These are phyloP conservation scores for Chloris gayana DNA, from an alignment of 176 grass and related monocot species.

Conservation along the genomic window DNA sequence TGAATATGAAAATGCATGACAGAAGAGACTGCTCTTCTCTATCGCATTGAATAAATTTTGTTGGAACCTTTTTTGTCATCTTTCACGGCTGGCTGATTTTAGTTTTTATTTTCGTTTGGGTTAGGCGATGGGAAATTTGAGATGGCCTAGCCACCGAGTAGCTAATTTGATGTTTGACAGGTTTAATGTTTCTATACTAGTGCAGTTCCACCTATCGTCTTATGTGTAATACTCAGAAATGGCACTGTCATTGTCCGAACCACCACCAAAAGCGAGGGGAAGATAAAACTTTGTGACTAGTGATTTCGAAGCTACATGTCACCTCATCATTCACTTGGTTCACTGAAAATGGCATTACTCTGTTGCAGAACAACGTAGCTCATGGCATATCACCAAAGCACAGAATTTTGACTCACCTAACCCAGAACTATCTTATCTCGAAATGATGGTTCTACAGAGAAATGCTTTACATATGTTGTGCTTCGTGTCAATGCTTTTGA, in stretches of 20 bases:
- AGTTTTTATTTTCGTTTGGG: no score
- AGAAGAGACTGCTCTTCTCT: not conserved
- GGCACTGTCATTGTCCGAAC: constrained; percentile 4
- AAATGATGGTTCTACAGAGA: constrained; percentile 2
- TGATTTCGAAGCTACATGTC: constrained; percentile 11
- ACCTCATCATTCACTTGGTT: constrained; percentile 11
- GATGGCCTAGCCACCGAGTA: not conserved
- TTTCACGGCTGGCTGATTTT: constrained; percentile 1
- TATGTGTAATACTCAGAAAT: constrained; percentile 17
- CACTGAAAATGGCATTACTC: not conserved
- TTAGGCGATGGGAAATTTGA: not conserved
- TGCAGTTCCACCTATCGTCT: constrained; percentile 50
- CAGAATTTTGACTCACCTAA: constrained; percentile 14
- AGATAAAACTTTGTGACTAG: constrained; percentile 7
- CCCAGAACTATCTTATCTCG: not conserved
- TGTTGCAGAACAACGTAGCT: not conserved
- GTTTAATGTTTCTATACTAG: constrained; percentile 18
- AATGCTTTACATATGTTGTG: not conserved
- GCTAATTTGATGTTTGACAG: constrained; percentile 11
- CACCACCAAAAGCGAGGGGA: not conserved
- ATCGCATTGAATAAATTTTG: not conserved
- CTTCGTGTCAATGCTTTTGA: not conserved
- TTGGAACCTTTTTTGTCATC: not conserved
- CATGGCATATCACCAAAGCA: not conserved
- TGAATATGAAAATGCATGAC: not conserved